A percentile compares a stretch with the other conserved stretches of the same genome.
Conservation (phyloP, 2,329 filamentous ascomycete genomes). For the Monosporascus sp. region DNA sequence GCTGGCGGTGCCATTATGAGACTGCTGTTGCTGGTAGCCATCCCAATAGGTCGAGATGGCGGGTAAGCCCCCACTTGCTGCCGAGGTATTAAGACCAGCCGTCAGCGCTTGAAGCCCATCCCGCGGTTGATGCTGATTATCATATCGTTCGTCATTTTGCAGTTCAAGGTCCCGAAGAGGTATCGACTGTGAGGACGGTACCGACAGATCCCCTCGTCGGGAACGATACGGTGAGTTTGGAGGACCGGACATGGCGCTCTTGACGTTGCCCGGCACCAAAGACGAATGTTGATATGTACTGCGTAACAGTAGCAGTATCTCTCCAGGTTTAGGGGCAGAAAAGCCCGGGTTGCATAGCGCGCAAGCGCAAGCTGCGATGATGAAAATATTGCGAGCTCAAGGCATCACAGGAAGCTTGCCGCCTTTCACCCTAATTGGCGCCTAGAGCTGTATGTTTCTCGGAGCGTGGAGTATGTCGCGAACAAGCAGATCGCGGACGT, state of each 20-base stretch:
- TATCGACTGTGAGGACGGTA: neutral
- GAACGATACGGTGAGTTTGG: neutral
- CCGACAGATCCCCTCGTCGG: neutral
- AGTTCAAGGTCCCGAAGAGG: neutral
- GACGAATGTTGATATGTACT: neutral
- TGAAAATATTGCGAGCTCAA: neutral
- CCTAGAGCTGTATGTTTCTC: no score
- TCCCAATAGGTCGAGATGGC: slow-evolving; percentile 50
- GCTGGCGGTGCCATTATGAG: slow-evolving; percentile 28
- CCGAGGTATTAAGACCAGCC: slow-evolving; percentile 18
- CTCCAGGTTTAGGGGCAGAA: neutral
- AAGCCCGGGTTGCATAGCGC: neutral
- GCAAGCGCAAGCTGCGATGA: neutral
- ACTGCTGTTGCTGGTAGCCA: slow-evolving; percentile 37
- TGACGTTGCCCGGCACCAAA: neutral
- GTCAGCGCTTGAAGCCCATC: slow-evolving; percentile 17
- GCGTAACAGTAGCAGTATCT: neutral
- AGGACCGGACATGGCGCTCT: neutral
- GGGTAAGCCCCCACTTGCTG: slow-evolving; percentile 30
- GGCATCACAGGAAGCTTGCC: neutral
- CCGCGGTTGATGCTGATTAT: neutral
- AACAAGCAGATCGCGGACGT: no score
- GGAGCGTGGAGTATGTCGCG: no score
- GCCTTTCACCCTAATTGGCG: neutral
- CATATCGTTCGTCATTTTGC: slow-evolving; percentile 1